A percentile compares a stretch with the other conserved stretches of the same genome.
Conservation (phyloP, 345 rosid species). For the Brassica rapa region DNA sequence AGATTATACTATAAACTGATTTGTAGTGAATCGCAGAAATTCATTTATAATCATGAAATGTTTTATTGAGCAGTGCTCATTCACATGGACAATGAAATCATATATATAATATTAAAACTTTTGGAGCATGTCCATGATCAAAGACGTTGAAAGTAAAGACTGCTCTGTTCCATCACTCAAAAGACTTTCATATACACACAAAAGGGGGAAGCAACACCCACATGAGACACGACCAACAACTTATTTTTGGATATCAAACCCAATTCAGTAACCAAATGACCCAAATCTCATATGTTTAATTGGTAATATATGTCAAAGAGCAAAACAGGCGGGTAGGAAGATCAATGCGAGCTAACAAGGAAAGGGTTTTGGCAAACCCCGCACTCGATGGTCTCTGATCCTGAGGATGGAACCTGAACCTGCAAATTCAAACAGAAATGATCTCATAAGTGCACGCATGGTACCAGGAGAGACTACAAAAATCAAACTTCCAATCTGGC, state of each 20-base stretch:
- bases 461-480: neutral
- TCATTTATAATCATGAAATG: neutral
- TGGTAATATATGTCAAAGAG: neutral
- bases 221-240: constrained; percentile 20
- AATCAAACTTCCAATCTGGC: neutral
- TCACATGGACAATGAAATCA: neutral
- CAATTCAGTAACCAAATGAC: constrained; percentile 28
- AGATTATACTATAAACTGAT: neutral
- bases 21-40: neutral
- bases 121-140: neutral
- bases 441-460: constrained; percentile 1
- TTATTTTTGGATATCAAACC: constrained; percentile 27
- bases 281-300: constrained; percentile 22
- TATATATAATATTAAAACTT: neutral
- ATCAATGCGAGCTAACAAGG: constrained; percentile 88
- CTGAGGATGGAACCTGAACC: constrained; percentile 99
- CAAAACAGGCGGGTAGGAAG: constrained; percentile 3
- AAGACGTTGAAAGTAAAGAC: constrained; percentile 10
- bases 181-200: constrained; percentile 38
- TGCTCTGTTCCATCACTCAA: constrained; percentile 26
- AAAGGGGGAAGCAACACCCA: constrained; percentile 10
- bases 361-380: constrained; percentile 98
- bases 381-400: constrained; percentile 97
- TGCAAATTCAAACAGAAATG: constrained; percentile 37
- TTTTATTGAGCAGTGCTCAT: neutral